A percentile compares a stretch with the other conserved stretches of the same genome.
Conservation (phyloP, 768 basidiomycete genomes). For the Leucocoprinus leucothites region DNA sequence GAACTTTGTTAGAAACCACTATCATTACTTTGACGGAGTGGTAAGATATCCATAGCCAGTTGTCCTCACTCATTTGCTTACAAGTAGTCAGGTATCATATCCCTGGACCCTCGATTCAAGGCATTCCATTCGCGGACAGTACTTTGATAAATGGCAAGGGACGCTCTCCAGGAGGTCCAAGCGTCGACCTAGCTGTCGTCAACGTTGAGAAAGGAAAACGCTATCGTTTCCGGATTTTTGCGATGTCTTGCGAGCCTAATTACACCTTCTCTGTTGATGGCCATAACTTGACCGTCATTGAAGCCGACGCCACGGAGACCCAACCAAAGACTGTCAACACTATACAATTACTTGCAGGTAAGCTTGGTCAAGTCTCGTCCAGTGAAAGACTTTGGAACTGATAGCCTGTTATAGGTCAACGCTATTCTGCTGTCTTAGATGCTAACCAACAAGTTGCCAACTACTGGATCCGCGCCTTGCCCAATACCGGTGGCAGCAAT, state of each 20-base stretch:
- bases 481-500: constrained; percentile 19
- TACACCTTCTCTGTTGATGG: constrained; percentile 37
- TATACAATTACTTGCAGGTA: constrained; percentile 38
- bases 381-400: constrained; percentile 33
- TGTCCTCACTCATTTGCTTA: not conserved
- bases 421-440: constrained; percentile 41
- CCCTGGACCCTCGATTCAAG: constrained; percentile 13
- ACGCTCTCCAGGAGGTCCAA: constrained; percentile 34
- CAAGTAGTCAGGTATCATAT: constrained; percentile 24
- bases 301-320: constrained; percentile 34
- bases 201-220: constrained; percentile 35
- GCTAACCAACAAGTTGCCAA: constrained; percentile 42
- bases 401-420: constrained; percentile 24
- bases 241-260: constrained; percentile 41
- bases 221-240: constrained; percentile 51
- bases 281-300: constrained; percentile 37
- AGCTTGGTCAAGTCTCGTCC: constrained; percentile 30
- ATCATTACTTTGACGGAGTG: constrained; percentile 40
- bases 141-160: constrained; percentile 47
- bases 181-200: constrained; percentile 30
- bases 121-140: constrained; percentile 20
- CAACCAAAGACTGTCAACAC: constrained; percentile 31
- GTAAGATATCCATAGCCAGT: constrained; percentile 17
- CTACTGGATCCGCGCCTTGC: constrained; percentile 51
- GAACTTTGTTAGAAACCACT: constrained; percentile 30